Percentiles rank a stretch among this genome's conserved stretches.
Conservation (phyloP, 306 rosid species). For the Cyclanthera cordifolia region DNA sequence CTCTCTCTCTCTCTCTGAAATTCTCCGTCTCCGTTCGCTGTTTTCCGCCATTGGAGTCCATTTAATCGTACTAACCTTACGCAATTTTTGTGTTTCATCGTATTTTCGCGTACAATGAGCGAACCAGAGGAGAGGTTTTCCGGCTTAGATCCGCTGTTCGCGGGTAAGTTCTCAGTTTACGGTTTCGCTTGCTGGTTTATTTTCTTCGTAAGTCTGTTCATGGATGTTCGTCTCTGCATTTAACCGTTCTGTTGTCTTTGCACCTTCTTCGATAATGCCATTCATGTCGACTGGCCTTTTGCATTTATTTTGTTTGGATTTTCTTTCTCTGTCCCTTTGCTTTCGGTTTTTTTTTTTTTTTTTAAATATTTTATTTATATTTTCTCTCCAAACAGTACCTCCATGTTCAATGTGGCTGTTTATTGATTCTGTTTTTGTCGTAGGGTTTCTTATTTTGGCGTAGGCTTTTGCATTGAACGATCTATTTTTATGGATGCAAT, state of each 20-base stretch:
- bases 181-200: not conserved
- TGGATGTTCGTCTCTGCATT: constrained; percentile 13
- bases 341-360: not conserved
- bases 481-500: constrained; percentile 6
- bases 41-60: constrained; percentile 2
- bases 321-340: not conserved
- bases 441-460: constrained; percentile 8
- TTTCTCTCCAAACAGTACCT: not conserved
- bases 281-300: constrained; percentile 8
- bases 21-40: constrained; percentile 12
- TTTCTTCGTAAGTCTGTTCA: constrained; percentile 1
- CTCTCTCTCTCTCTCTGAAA: constrained; percentile 8
- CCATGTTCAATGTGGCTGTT: constrained; percentile 4
- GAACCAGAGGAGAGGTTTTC: constrained; percentile 32
- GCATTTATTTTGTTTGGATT: constrained; percentile 13
- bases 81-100: not conserved
- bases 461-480: constrained; percentile 5
- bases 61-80: constrained; percentile 8
- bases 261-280: constrained; percentile 11
- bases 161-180: constrained; percentile 28
- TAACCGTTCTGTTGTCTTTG: not conserved
- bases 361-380: not conserved
- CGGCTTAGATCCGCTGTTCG: constrained; percentile 29
- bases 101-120: constrained; percentile 26
- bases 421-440: constrained; percentile 5